Base-by-base conservation (phyloP, 192 early-diverging fungal species). In the Dissophora ornata region DNA sequence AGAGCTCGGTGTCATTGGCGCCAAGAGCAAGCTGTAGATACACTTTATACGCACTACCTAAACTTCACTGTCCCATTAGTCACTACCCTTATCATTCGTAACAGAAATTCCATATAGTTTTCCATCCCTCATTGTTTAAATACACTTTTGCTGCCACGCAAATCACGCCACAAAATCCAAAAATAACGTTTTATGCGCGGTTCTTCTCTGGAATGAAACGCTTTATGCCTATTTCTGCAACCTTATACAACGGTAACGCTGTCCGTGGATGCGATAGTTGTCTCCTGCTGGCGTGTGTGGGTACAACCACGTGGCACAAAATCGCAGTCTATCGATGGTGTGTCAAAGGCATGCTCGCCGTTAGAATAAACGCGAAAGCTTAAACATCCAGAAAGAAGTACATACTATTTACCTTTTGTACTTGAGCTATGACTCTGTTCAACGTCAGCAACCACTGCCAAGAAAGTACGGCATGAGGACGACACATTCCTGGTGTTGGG, bases 351-450 rank as follows among this genome's bases (percentile, higher is more conserved):
- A 38, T 22, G 56, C 22, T 12, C 25, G 11, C 24, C 16, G 16
- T 33, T 21, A 16, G 10, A 32, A 18, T 56, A 9, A 10, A 24
- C 22, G 18, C n/a, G 0, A 13, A 26, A 22, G 18, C 25, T 22
- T 5, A 25, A 29, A 29, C 10, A 29, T 26, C 24, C 6, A 50
- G 2, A 6, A 28, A 51, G 6, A 29, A 7, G 12, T 15, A 18
- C 28, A 51, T 26, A 51, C 28, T n/a, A 15, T 49, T 48, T 69
- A 86, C 86, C 74, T 90, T 90, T 63, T 85, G 84, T 11, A 83
- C 88, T 34, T 87, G 84, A 15, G 83, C 68, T 53, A 85, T 83
- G 28, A 90, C 81, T 21, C 88, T 59, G 54, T 83, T 87, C 18
- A 87, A 18, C 1, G 79, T 62, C 30, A 90, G 47, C 24, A 86